phyloP scores from a whole-genome alignment of 768 basidiomycete genomes.

The Solioccasus polychromus region DNA sequence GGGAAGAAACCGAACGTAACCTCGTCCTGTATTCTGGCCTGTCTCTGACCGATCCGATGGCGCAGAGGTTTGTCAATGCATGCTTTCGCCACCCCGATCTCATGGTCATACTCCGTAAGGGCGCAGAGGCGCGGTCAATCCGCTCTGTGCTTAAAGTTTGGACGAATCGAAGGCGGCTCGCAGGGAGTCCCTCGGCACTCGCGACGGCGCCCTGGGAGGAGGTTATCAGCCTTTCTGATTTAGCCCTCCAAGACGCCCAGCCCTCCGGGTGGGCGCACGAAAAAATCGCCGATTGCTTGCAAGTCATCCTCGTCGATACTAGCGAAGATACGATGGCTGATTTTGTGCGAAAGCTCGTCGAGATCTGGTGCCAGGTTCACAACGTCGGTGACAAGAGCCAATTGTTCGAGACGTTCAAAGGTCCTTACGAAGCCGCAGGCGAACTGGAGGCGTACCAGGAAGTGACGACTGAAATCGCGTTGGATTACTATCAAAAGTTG shows the following conservation, averaged over 20 bases:
- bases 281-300: constrained; percentile 28
- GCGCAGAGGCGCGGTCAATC: constrained; percentile 24
- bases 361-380: constrained; percentile 30
- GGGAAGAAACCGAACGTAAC: constrained; percentile 31
- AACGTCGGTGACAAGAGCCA: constrained; percentile 17
- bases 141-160: constrained; percentile 24
- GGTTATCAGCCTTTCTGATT: constrained; percentile 17
- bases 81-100: constrained; percentile 32
- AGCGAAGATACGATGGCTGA: constrained; percentile 28
- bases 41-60: constrained; percentile 27
- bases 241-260: constrained; percentile 23
- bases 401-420: constrained; percentile 20
- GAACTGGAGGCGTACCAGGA: constrained; percentile 24
- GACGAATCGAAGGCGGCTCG: constrained; percentile 28
- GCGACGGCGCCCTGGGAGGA: constrained; percentile 24
- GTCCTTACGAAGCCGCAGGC: constrained; percentile 21
- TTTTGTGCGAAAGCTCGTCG: constrained; percentile 27
- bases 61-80: constrained; percentile 29
- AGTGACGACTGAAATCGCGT: constrained; percentile 9
- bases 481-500: constrained; percentile 20
- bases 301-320: constrained; percentile 28
- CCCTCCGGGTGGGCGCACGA: constrained; percentile 15
- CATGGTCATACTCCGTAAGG: constrained; percentile 33
- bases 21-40: constrained; percentile 25
- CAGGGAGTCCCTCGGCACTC: constrained; percentile 26